These are phyloP conservation scores for Microstroma glucosiphilum DNA, from an alignment of 1,284 basidiomycete genomes.

Conservation along the genomic window DNA sequence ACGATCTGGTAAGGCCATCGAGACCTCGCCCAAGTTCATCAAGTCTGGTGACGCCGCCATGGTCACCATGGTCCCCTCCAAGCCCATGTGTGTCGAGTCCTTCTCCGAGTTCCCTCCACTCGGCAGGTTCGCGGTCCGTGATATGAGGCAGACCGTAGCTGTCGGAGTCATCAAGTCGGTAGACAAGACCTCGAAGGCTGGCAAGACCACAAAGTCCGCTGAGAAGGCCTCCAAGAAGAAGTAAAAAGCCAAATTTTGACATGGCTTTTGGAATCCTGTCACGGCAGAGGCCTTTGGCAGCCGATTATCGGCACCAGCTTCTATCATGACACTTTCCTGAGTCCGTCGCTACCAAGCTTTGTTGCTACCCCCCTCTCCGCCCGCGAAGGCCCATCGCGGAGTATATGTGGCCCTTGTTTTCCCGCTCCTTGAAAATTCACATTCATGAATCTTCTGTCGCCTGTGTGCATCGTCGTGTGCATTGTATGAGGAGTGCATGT, in stretches of 20 bases:
- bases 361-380: conserved; percentile 9
- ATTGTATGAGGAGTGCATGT: too few relatives aligned
- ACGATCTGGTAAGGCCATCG: conserved; percentile 87
- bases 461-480: too few relatives aligned
- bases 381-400: conserved; percentile 15
- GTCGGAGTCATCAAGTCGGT: conserved; percentile 84
- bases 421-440: conserved; percentile 2
- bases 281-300: too few relatives aligned
- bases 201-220: conserved; percentile 57
- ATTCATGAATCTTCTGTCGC: neutral
- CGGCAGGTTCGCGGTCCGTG: conserved; percentile 78
- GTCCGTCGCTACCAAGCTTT: neutral
- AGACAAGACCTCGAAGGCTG: conserved; percentile 14
- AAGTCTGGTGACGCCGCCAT: conserved; percentile 65
- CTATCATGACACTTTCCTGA: neutral
- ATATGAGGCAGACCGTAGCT: conserved; percentile 57
- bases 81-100: conserved; percentile 96
- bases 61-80: conserved; percentile 91
- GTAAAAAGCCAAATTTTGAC: conserved; percentile 20
- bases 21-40: conserved; percentile 85
- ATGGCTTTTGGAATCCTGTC: neutral
- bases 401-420: conserved; percentile 13
- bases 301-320: too few relatives aligned
- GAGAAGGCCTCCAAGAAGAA: conserved; percentile 67
- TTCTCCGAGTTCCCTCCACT: conserved; percentile 98